These are phyloP conservation scores for Darksidea phi DNA, from an alignment of 495 filamentous ascomycete species.

Conservation along the genomic window DNA sequence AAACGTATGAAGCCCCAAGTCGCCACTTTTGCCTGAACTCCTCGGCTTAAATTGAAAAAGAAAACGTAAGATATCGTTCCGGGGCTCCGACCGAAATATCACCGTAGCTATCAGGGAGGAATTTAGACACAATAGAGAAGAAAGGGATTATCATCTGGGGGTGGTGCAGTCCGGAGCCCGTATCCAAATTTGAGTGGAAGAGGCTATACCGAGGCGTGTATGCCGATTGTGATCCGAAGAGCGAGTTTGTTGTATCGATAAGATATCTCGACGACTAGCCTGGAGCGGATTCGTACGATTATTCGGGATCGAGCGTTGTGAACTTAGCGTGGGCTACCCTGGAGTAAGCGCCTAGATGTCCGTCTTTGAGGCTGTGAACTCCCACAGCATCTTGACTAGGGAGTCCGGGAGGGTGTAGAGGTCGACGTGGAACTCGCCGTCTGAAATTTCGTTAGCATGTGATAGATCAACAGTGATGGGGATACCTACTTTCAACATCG, in stretches of 20 bases:
- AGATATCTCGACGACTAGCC: too few species aligned
- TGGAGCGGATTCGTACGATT: too few species aligned
- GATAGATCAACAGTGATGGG: background rate
- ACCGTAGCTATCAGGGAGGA: too few species aligned
- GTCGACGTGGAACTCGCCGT: constrained; percentile 98
- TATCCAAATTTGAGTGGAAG: background rate
- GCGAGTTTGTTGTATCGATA: too few species aligned
- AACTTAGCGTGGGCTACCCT: too few species aligned
- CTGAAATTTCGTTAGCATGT: constrained; percentile 47
- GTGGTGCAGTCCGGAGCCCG: too few species aligned
- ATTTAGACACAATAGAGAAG: background rate
- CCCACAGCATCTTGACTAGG: constrained; percentile 89
- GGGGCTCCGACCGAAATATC: too few species aligned
- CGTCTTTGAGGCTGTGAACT: constrained; percentile 55
- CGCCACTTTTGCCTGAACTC: constrained; percentile 2
- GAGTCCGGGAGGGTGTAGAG: constrained; percentile 88
- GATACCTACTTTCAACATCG: constrained; percentile 81
- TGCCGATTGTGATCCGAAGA: too few species aligned
- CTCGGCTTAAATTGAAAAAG: background rate
- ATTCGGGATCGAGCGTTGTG: too few species aligned
- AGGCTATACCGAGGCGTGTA: too few species aligned
- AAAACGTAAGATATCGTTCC: too few species aligned
- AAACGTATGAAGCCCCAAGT: background rate
- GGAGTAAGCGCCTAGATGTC: constrained; percentile 14
- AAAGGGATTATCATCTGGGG: background rate